These are phyloP conservation scores for Kuraishia hungarica DNA, from an alignment of 805 yeast species.

Conservation along the genomic window DNA sequence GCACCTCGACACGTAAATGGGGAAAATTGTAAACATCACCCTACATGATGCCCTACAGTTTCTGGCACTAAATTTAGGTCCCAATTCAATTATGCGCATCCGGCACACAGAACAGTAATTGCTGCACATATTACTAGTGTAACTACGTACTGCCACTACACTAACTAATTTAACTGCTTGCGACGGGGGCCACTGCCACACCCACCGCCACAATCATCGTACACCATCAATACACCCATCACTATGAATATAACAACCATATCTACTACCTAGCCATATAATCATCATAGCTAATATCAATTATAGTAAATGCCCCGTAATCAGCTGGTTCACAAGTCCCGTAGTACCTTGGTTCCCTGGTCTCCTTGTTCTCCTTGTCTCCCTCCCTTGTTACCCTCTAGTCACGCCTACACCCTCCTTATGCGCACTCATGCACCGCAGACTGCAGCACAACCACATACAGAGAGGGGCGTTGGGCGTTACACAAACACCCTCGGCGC, in stretches of 20 bases:
- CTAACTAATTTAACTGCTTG: too few relatives aligned
- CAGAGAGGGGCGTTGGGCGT: background rate
- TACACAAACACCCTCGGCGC: background rate
- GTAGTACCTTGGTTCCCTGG: too few relatives aligned
- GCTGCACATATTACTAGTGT: too few relatives aligned
- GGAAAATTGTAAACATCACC: background rate
- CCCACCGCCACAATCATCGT: too few relatives aligned
- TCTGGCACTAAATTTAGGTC: background rate
- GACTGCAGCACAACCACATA: background rate
- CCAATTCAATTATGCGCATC: background rate
- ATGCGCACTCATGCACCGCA: background rate
- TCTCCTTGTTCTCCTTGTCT: background rate
- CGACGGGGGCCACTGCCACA: too few relatives aligned
- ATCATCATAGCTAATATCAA: too few relatives aligned
- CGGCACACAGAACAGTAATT: background rate
- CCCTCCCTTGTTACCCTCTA: background rate
- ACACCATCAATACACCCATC: too few relatives aligned
- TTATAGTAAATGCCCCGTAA: too few relatives aligned
- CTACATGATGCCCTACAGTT: background rate
- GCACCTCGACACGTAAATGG: background rate
- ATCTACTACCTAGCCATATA: too few relatives aligned
- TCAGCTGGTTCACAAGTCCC: too few relatives aligned
- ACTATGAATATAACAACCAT: too few relatives aligned
- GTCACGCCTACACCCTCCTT: background rate
- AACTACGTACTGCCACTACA: background rate